Evolutionary conservation across 768 basidiomycete genomes (phyloP).

Genomic region (Rubroboletus satanas): DNA sequence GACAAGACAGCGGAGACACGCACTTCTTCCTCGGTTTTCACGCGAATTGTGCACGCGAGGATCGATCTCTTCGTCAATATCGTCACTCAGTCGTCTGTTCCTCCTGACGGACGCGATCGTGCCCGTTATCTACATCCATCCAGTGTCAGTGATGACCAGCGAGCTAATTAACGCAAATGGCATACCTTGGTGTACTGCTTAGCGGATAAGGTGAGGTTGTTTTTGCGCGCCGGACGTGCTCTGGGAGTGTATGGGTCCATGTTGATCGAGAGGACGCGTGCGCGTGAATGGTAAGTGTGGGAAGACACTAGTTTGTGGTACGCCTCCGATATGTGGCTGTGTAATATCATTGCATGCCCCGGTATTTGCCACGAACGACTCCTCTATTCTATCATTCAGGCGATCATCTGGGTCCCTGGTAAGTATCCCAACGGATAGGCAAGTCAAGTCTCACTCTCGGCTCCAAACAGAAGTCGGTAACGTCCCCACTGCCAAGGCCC

Average conservation of each 20-base stretch:
- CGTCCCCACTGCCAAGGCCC: too few relatives aligned
- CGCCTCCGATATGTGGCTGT: slow-evolving; percentile 12
- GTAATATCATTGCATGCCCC: background rate
- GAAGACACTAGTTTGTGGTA: background rate
- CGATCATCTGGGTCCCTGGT: too few relatives aligned
- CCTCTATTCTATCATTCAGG: too few relatives aligned
- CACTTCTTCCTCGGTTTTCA: slow-evolving; percentile 38
- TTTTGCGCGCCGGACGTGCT: slow-evolving; percentile 55
- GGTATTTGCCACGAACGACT: too few relatives aligned
- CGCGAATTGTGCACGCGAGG: slow-evolving; percentile 38
- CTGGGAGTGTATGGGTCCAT: slow-evolving; percentile 70
- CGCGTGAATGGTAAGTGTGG: slow-evolving; percentile 2
- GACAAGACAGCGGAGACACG: slow-evolving; percentile 8
- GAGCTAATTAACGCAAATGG: background rate
- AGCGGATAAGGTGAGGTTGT: slow-evolving; percentile 66
- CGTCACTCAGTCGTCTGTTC: slow-evolving; percentile 52
- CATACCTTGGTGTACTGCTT: slow-evolving; percentile 72
- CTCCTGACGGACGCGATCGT: slow-evolving; percentile 79
- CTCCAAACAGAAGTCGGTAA: background rate
- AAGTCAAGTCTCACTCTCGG: background rate
- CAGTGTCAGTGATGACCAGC: background rate
- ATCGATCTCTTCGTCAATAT: slow-evolving; percentile 53
- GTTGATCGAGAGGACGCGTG: slow-evolving; percentile 9
- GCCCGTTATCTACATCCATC: slow-evolving; percentile 58
- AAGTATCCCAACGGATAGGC: background rate